Evolutionary conservation across 441 rosid species (phyloP).

Genomic region (Syzygium syzygioides): DNA sequence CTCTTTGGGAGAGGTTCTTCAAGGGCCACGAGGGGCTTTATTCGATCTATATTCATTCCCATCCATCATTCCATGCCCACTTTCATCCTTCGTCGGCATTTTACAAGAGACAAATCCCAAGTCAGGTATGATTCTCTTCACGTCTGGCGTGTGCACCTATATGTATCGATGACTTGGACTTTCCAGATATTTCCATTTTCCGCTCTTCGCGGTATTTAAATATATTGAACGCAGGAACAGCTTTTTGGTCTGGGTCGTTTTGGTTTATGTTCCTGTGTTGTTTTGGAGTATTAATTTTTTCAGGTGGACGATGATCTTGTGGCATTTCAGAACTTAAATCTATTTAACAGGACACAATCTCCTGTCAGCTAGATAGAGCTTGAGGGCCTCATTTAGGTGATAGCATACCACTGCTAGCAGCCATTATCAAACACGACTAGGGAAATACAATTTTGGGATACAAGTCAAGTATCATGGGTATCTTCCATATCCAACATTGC

Average conservation of each 20-base stretch:
- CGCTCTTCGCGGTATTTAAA: not conserved
- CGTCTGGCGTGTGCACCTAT: not conserved
- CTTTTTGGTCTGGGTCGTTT: not conserved
- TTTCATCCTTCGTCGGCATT: not conserved
- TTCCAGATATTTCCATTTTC: not conserved
- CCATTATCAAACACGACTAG: not conserved
- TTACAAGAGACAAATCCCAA: conserved; percentile 9
- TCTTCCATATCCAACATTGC: not conserved
- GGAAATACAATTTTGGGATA: not conserved
- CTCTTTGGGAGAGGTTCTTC: conserved; percentile 16
- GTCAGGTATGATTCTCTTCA: conserved; percentile 3
- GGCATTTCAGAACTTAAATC: not conserved
- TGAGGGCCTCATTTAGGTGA: not conserved
- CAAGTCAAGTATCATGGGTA: not conserved
- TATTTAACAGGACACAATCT: not conserved
- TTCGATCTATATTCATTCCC: conserved; percentile 9
- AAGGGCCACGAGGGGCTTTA: conserved; percentile 11
- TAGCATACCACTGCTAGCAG: not conserved
- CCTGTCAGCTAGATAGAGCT: not conserved
- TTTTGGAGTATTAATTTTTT: not conserved
- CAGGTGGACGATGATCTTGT: not conserved
- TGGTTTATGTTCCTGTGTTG: not conserved
- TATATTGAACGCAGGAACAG: not conserved
- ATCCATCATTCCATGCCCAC: conserved; percentile 9
- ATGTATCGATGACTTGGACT: not conserved